Percentiles rank a stretch among this genome's conserved stretches.
These are phyloP conservation scores for Pyrenochaeta sp. DNA, from an alignment of 2,329 filamentous ascomycete species.

Conservation along the genomic window DNA sequence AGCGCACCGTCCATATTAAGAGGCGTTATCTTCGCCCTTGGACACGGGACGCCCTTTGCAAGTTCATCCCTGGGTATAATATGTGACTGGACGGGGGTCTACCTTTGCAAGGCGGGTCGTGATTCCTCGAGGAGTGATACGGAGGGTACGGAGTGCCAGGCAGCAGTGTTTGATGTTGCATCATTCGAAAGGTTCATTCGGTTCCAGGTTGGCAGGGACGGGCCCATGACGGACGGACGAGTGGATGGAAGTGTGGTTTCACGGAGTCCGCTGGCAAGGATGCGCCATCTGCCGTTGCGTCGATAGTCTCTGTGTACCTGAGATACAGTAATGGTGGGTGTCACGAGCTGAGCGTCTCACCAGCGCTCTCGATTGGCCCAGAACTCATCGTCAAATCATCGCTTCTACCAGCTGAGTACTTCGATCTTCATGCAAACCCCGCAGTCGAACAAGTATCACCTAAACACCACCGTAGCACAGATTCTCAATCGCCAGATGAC, in stretches of 20 bases:
- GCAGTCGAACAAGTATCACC: slow-evolving; percentile 5
- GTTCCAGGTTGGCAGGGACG: slow-evolving; percentile 28
- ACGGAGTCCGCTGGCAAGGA: slow-evolving; percentile 12
- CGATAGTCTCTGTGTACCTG: slow-evolving; percentile 11
- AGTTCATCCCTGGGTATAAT: slow-evolving; percentile 8
- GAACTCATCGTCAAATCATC: neutral
- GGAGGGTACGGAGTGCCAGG: slow-evolving; percentile 10
- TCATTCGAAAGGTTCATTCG: slow-evolving; percentile 5
- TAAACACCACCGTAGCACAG: slow-evolving; percentile 7
- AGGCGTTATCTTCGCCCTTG: slow-evolving; percentile 22
- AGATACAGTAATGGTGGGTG: slow-evolving; percentile 15
- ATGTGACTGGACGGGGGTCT: neutral
- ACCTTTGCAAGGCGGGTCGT: slow-evolving; percentile 12
- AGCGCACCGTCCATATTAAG: slow-evolving; percentile 23
- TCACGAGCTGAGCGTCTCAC: slow-evolving; percentile 13
- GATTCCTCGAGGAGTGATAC: slow-evolving; percentile 6
- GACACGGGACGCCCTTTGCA: slow-evolving; percentile 18
- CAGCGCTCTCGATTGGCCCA: slow-evolving; percentile 2
- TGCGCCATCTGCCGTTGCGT: slow-evolving; percentile 13
- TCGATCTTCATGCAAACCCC: neutral
- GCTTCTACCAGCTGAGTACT: neutral
- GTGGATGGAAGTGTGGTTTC: slow-evolving; percentile 9
- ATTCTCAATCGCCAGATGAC: slow-evolving; percentile 6
- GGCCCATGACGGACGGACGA: slow-evolving; percentile 5
- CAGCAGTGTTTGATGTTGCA: slow-evolving; percentile 21